A percentile compares a stretch with the other conserved stretches of the same genome.
phyloP scores from a whole-genome alignment of 1,139 yeast genomes.

The Zygoascus meyerae region DNA sequence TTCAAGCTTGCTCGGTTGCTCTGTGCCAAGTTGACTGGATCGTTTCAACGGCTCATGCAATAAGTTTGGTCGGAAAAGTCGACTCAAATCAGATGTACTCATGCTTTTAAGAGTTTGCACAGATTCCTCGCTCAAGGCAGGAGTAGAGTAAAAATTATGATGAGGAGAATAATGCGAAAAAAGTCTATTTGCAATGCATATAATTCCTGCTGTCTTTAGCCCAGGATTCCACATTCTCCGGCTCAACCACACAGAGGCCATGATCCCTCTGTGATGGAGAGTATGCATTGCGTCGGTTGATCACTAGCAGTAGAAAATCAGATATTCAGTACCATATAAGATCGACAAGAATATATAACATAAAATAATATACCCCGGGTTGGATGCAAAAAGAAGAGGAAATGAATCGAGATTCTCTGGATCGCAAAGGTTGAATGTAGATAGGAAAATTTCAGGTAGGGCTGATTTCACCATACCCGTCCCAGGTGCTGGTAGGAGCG shows the following conservation, averaged over 20 bases:
- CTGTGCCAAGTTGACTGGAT: too few species aligned
- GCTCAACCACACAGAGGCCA: not conserved
- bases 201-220: not conserved
- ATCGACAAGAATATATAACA: too few species aligned
- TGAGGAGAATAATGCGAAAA: not conserved
- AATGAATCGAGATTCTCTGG: too few species aligned
- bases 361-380: too few species aligned
- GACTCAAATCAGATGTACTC: not conserved
- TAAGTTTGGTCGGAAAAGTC: not conserved
- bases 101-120: not conserved
- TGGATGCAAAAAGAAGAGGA: too few species aligned
- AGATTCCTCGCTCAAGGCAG: not conserved
- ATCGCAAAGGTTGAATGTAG: too few species aligned
- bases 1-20: not conserved
- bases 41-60: too few species aligned
- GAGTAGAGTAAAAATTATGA: not conserved
- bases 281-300: not conserved
- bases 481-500: too few species aligned
- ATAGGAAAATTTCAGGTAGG: too few species aligned
- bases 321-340: too few species aligned
- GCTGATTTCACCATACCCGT: too few species aligned
- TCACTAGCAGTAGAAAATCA: too few species aligned
- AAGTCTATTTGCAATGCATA: not conserved
- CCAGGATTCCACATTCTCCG: conserved; percentile 4
- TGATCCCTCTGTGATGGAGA: not conserved